Evolutionary conservation across 1,284 basidiomycete species (phyloP).

Genomic region (Pterulicium gracile): DNA sequence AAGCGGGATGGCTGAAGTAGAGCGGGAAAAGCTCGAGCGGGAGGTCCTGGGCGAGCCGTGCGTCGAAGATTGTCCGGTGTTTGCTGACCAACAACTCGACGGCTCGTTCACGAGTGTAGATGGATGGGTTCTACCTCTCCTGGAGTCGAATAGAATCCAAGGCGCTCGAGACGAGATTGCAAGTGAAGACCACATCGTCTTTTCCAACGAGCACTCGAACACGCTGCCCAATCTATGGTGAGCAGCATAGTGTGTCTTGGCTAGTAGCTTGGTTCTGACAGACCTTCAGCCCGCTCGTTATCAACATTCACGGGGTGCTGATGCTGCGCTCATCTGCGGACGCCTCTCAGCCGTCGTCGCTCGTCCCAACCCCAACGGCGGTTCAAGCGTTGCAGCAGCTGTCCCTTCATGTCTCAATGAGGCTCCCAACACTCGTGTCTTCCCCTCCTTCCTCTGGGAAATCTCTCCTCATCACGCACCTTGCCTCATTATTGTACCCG

Average conservation of each 20-base stretch:
- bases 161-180: conserved; percentile 41
- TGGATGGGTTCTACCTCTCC: conserved; percentile 69
- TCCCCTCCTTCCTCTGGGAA: conserved; percentile 90
- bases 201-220: conserved; percentile 21
- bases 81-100: conserved; percentile 34
- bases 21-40: conserved; percentile 55
- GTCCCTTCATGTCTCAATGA: conserved; percentile 54
- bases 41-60: conserved; percentile 47
- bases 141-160: conserved; percentile 54
- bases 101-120: conserved; percentile 39
- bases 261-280: conserved; percentile 11
- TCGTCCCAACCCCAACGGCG: conserved; percentile 64
- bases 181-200: conserved; percentile 32
- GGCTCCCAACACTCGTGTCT: conserved; percentile 76
- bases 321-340: conserved; percentile 31
- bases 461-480: conserved; percentile 69
- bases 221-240: conserved; percentile 42
- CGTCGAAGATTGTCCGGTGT: conserved; percentile 45
- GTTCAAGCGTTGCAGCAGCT: conserved; percentile 50
- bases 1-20: conserved; percentile 66
- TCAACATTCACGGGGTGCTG: conserved; percentile 55
- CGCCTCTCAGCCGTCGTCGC: conserved; percentile 19
- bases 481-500: conserved; percentile 57
- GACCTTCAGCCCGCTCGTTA: conserved; percentile 37
- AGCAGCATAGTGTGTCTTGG: too few species aligned